Evolutionary conservation across 345 rosid genomes (phyloP), one percentile per base, ranked within the genome.

Genomic region (Dovyalis caffra): DNA sequence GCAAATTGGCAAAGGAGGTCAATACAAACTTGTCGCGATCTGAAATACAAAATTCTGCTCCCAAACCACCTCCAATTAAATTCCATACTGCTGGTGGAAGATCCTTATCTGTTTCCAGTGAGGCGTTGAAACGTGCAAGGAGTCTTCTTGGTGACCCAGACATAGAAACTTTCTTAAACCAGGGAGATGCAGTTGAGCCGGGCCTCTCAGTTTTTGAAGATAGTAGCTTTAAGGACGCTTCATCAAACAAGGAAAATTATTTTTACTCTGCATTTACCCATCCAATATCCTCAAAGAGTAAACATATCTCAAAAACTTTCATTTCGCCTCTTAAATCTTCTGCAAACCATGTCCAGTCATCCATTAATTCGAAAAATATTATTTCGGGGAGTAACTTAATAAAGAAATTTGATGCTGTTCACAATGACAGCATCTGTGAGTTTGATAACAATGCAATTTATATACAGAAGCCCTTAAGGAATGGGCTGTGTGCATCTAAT

Each of bases 111-210:
- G 91, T 95, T 78, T 95, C 98, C n/a, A 85, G 76, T 79, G 92
- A 88, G 77, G 97, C 98, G 69, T 75, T 95, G 82, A 82, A 85
- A 68, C 98, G 95, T 75, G 98, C 97, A 73, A 91, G 89, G 79
- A 88, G 83, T 51, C 97, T 93, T 86, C 98, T 95, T 80, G 98
- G 98, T 68, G 97, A 88, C 66, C 94, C 97, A 25, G 98, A 89
- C 61, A 61, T 88, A 28, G 97, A 89, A 76, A 69, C 71, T 84
- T 81, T 87, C 79, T 84, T 86, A 64, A 81, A 83, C 69, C 88
- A 84, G 74, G 85, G 53, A 49, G 85, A 83, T 25, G 74, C 60
- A 38, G 81, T 67, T 76, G 87, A 82, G 77, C 74, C 74, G 20
- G 74, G 81, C 28, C 73, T 70, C 75, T 74, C 86, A 32, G 80